Evolutionary conservation across 306 rosid species (phyloP), one percentile per base, ranked within the genome.

Genomic region (Rosa persica): DNA sequence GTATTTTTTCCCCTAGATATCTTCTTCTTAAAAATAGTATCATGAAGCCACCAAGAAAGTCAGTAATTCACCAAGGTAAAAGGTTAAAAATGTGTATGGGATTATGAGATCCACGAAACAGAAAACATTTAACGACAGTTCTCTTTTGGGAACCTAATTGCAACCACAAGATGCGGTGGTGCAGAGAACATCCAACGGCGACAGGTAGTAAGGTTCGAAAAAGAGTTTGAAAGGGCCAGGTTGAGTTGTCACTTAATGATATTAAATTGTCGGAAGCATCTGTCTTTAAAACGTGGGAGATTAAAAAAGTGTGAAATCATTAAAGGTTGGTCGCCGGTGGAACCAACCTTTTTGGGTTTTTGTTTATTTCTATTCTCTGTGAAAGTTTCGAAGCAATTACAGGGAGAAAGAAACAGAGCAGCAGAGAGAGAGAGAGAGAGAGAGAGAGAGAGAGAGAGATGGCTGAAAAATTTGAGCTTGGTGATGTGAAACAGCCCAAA

Each of bases 251-350:
- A 13, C 6, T 75, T 15, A 12, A 75, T 3, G 47, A 5, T 46
- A 16, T 61, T 61, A 11, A 46, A 61, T 20, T 20, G 79, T n/a
- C 15, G 71, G 34, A 62, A 27, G 72, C 60, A 46, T 46, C 61
- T 11, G 46, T 11, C 7, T 46, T 75, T 75, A 27, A 62, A 52
- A 75, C 79, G 79, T 75, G 79, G 61, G 79, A 75, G 27, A 75
- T 62, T 62, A 62, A 46, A 46, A 60, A 75, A 74, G 19, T 27
- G 27, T 8, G 30, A 20, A 75, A 75, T 62, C 10, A 75, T 75
- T 46, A n/a, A 30, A 30, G 47, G 61, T 61, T 30, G 79, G 60
- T 62, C 71, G 39, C 47, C 76, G 66, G 38, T 5, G 46, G 78
- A 43, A 11, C 12, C 5, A 20, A 69, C 46, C 2, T 30, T 30